A percentile compares a stretch with the other conserved stretches of the same genome.
These are phyloP conservation scores for Emergomyces orientalis DNA, from an alignment of 2,329 filamentous ascomycete species.

Conservation along the genomic window DNA sequence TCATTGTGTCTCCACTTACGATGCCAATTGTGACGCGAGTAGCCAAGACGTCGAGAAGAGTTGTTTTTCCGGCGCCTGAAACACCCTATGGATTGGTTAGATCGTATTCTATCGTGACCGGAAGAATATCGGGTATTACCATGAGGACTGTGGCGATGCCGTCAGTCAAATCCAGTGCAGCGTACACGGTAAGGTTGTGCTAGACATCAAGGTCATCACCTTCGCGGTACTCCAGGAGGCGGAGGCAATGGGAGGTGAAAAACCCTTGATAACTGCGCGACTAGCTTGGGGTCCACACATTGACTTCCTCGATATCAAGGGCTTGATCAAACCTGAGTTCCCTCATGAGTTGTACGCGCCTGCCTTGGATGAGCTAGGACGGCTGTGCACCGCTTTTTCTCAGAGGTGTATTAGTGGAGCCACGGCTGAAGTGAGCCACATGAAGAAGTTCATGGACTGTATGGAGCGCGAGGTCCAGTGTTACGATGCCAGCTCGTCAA, in stretches of 20 bases:
- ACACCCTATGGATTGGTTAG: slow-evolving; percentile 42
- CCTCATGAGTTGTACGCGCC: not conserved
- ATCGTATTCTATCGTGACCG: not conserved
- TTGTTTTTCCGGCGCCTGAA: slow-evolving; percentile 87
- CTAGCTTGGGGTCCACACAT: not conserved
- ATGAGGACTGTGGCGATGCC: slow-evolving; percentile 59
- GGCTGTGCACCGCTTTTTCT: not conserved
- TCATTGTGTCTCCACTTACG: slow-evolving; percentile 76
- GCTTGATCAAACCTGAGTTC: not conserved
- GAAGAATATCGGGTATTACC: slow-evolving; percentile 30
- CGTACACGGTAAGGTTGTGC: not conserved
- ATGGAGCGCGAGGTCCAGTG: not conserved
- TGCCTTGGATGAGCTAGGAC: not conserved
- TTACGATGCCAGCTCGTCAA: not conserved
- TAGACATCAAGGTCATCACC: not conserved
- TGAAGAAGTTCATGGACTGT: not conserved
- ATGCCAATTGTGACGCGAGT: slow-evolving; percentile 80
- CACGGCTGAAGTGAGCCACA: not conserved
- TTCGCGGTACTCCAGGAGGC: not conserved
- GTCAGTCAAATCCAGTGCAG: not conserved
- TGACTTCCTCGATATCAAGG: not conserved
- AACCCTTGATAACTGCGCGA: not conserved
- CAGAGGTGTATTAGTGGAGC: not conserved
- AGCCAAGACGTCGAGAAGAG: slow-evolving; percentile 74
- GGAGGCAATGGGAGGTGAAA: not conserved